A percentile compares a stretch with the other conserved stretches of the same genome.
These are phyloP conservation scores for Lasiosphaeriaceae sp. DNA, from an alignment of 495 filamentous ascomycete genomes.

Conservation along the genomic window DNA sequence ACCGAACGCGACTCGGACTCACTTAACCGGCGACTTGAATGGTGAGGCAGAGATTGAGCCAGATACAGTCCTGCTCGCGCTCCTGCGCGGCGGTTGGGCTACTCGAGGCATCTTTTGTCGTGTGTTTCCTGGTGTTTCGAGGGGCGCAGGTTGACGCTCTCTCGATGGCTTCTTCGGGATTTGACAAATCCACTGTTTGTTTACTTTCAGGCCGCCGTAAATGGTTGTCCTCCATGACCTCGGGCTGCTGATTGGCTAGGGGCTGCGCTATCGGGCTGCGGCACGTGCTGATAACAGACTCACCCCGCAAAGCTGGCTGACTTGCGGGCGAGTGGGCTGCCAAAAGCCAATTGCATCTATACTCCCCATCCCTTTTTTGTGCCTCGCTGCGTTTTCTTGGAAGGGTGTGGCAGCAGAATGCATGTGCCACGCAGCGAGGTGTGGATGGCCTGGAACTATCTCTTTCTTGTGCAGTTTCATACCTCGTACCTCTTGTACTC, in stretches of 20 bases:
- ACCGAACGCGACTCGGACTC: conserved; percentile 24
- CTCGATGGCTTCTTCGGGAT: background rate
- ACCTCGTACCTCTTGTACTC: too few relatives aligned
- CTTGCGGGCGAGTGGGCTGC: too few relatives aligned
- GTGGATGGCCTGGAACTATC: too few relatives aligned
- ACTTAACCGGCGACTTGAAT: conserved; percentile 69
- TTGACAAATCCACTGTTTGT: conserved; percentile 10
- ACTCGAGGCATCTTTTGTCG: conserved; percentile 66
- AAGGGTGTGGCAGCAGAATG: too few relatives aligned
- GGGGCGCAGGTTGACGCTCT: background rate
- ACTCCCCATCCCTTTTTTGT: too few relatives aligned
- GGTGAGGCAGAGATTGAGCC: conserved; percentile 43
- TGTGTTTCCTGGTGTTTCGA: conserved; percentile 2
- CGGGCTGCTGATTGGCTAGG: conserved; percentile 8
- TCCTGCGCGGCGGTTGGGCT: conserved; percentile 54
- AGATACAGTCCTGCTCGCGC: conserved; percentile 50
- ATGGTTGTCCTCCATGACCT: too few relatives aligned
- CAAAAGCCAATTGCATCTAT: too few relatives aligned
- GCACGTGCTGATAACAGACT: conserved; percentile 10
- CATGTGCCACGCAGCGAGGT: too few relatives aligned
- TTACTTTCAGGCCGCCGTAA: conserved; percentile 10
- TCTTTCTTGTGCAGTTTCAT: too few relatives aligned
- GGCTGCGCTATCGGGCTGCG: background rate
- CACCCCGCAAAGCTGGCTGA: too few relatives aligned
- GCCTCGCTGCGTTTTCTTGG: too few relatives aligned